A percentile compares a stretch with the other conserved stretches of the same genome.
Conservation (phyloP, 306 rosid genomes). For the Luffa acutangula region DNA sequence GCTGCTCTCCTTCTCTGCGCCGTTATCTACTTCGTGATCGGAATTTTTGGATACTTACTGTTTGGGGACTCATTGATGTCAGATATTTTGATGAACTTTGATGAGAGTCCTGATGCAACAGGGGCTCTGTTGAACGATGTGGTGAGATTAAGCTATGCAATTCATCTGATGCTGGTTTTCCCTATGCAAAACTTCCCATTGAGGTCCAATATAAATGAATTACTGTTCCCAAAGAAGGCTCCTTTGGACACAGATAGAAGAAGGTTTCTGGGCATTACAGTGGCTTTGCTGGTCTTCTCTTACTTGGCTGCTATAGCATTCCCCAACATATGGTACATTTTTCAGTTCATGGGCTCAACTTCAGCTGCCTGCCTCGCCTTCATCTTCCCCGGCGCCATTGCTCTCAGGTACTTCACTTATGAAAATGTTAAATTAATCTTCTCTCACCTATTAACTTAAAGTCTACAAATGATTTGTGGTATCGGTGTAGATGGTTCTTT, state of each 20-base stretch:
- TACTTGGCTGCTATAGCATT: constrained; percentile 74
- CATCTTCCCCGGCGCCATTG: constrained; percentile 78
- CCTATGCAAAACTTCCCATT: constrained; percentile 75
- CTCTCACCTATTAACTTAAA: background rate
- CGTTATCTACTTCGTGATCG: constrained; percentile 47
- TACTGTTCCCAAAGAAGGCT: constrained; percentile 50
- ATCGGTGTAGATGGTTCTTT: background rate
- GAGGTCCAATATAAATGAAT: constrained; percentile 72
- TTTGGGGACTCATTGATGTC: constrained; percentile 74
- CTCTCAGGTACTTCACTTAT: constrained; percentile 37
- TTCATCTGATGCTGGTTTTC: constrained; percentile 82
- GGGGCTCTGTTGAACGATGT: constrained; percentile 53
- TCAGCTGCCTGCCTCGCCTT: constrained; percentile 77
- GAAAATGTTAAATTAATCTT: background rate
- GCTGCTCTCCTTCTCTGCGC: constrained; percentile 64
- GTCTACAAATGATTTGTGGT: background rate
- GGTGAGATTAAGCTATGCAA: constrained; percentile 76
- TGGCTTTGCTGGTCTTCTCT: constrained; percentile 40
- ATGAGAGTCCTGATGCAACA: constrained; percentile 40
- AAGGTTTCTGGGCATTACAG: constrained; percentile 58
- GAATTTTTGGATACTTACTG: constrained; percentile 78
- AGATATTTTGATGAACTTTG: constrained; percentile 79
- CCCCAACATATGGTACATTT: constrained; percentile 83
- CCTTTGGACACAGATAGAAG: constrained; percentile 41
- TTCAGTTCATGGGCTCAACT: constrained; percentile 86